A percentile compares a stretch with the other conserved stretches of the same genome.
Evolutionary conservation across 441 rosid species (phyloP).

Genomic region (Aleurites moluccanus): DNA sequence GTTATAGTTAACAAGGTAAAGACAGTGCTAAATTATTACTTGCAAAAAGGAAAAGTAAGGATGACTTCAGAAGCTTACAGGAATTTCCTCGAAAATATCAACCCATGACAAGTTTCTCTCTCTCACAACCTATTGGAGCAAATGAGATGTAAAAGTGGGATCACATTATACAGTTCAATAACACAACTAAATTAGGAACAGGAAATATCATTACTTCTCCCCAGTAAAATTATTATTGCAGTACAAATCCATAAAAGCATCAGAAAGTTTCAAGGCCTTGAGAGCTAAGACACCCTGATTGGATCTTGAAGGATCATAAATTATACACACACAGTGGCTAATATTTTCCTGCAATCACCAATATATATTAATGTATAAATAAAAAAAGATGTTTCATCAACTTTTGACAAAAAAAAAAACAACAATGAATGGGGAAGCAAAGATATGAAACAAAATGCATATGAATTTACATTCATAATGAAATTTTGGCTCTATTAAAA

Average conservation of each 20-base stretch:
- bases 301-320: slow-evolving; percentile 94
- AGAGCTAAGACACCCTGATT: slow-evolving; percentile 86
- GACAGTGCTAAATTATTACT: background rate
- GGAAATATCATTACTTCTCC: slow-evolving; percentile 62
- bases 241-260: slow-evolving; percentile 92
- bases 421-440: background rate
- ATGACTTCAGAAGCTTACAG: slow-evolving; percentile 54
- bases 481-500: background rate
- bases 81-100: slow-evolving; percentile 98
- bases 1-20: background rate
- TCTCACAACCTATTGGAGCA: slow-evolving; percentile 73
- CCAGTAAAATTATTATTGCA: slow-evolving; percentile 79
- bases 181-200: background rate
- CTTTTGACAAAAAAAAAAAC: background rate
- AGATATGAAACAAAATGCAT: background rate
- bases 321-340: slow-evolving; percentile 90
- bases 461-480: too few species aligned
- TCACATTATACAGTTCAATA: slow-evolving; percentile 5
- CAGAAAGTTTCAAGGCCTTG: slow-evolving; percentile 96
- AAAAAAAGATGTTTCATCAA: background rate
- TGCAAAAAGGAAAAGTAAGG: background rate
- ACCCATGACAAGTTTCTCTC: slow-evolving; percentile 97
- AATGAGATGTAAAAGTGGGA: slow-evolving; percentile 22
- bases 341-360: slow-evolving; percentile 71
- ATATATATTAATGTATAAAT: background rate